Conservation (phyloP, 345 rosid genomes). For the Erysimum cheiranthoides region DNA sequence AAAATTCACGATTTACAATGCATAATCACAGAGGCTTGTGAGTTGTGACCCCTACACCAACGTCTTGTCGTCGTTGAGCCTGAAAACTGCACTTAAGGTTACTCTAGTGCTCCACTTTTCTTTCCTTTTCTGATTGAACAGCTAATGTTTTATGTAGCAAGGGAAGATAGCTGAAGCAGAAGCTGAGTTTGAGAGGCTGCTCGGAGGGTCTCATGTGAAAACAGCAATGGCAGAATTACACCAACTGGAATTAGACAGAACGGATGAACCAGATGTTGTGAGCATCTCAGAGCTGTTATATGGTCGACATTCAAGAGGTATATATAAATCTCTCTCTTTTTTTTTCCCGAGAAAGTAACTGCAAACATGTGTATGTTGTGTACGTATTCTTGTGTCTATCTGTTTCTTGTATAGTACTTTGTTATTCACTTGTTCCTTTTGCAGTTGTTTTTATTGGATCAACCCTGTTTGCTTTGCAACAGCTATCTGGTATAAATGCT, state of each 20-base stretch:
- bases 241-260: slow-evolving; percentile 71
- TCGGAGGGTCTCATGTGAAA: slow-evolving; percentile 82
- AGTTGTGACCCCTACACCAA: background rate
- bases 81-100: background rate
- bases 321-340: slow-evolving; percentile 22
- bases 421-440: slow-evolving; percentile 82
- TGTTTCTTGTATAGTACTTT: slow-evolving; percentile 54
- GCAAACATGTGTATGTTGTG: slow-evolving; percentile 17
- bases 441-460: slow-evolving; percentile 99
- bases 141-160: slow-evolving; percentile 57
- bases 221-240: slow-evolving; percentile 80
- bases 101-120: background rate
- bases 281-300: slow-evolving; percentile 68
- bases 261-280: slow-evolving; percentile 69
- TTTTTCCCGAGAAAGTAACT: slow-evolving; percentile 14
- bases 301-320: slow-evolving; percentile 93
- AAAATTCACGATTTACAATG: background rate
- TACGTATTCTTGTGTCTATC: slow-evolving; percentile 2
- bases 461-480: slow-evolving; percentile 99
- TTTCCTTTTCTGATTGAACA: slow-evolving; percentile 3
- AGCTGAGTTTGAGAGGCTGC: slow-evolving; percentile 81
- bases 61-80: background rate
- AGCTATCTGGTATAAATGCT: slow-evolving; percentile 99
- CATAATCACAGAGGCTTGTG: slow-evolving; percentile 2
- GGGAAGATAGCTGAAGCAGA: slow-evolving; percentile 89